Base-by-base conservation (phyloP, 176 grass and related monocot species). In the Oryza coarctata region DNA sequence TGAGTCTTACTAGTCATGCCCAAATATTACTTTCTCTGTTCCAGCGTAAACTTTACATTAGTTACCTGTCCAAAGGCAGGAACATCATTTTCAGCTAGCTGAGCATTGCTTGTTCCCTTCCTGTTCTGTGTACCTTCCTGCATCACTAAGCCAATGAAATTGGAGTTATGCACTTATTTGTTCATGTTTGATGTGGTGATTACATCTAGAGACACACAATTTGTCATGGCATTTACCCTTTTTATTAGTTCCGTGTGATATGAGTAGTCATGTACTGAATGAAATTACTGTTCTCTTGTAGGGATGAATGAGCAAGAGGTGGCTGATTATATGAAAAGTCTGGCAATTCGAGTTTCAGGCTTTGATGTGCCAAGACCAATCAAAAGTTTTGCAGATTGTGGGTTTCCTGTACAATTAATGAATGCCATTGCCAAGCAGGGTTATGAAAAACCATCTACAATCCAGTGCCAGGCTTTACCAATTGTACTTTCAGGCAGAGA, bases 391-490 rank as follows among this genome's bases (percentile, higher is more conserved):
- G 85, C 87, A 49, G 96, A 99, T 65, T 99, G 96, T 67, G 93
- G 89, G 77, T 99, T 95, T 85, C 73, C 82, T 86, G 73, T 88
- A 28, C 88, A 70, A 43, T 68, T 99, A 88, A 93, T 95, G 96
- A 85, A 87, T 88, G 93, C 92, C 57, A 95, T 99, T 85, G 81
- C 90, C 44, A 99, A 95, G 76, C 96, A 99, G 38, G 83, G 79
- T 43, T 99, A 95, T 90, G 93, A 99, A 89, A 99, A 99, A 65
- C 96, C 93, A 74, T 95, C 96, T 77, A 83, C 89, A 72, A 99
- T 99, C 86, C 96, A 99, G 33, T 99, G 96, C 73, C 96, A 99
- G 63, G 90, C 96, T 84, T 78, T 99, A 74, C 96, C 96, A 63
- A 87, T 99, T 36, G 83, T 93, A 62, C 91, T 99, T 69, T 99